A percentile compares a stretch with the other conserved stretches of the same genome.
phyloP scores from a whole-genome alignment of 768 basidiomycete genomes.

The Strobilomyces echinocephalus region DNA sequence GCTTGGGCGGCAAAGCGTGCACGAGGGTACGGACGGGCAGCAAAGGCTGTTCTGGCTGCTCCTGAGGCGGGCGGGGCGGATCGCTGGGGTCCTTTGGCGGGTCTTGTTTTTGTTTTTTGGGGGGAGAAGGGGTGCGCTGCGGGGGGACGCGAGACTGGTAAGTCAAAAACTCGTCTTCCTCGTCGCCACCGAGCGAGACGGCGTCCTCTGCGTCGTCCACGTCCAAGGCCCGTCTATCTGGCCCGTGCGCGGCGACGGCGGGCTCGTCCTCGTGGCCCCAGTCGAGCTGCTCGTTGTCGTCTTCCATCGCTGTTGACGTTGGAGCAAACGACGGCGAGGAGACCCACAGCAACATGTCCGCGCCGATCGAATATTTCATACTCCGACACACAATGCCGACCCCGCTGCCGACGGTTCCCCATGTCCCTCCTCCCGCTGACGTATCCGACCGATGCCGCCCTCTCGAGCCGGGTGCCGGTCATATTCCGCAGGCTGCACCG shows the following conservation, averaged over 20 bases:
- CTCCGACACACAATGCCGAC: constrained; percentile 23
- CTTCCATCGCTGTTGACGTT: constrained; percentile 40
- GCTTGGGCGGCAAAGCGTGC: constrained; percentile 70
- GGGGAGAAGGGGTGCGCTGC: constrained; percentile 16
- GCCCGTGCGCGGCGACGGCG: constrained; percentile 37
- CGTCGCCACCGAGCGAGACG: constrained; percentile 69
- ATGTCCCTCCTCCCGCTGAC: constrained; percentile 34
- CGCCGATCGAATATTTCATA: constrained; percentile 14
- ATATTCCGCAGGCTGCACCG: constrained; percentile 77
- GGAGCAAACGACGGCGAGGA: constrained; percentile 13
- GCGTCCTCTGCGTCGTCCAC: constrained; percentile 51
- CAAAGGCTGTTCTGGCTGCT: constrained; percentile 19
- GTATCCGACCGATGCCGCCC: constrained; percentile 11
- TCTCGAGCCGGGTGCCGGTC: constrained; percentile 61
- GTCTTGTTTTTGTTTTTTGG: constrained; percentile 19
- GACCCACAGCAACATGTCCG: background rate
- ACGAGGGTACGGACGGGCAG: constrained; percentile 35
- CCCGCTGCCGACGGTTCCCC: constrained; percentile 5
- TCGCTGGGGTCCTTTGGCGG: background rate
- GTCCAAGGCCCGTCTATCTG: constrained; percentile 31
- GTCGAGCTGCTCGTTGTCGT: constrained; percentile 66
- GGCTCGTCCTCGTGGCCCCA: constrained; percentile 58
- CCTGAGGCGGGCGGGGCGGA: constrained; percentile 5
- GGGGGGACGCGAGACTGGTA: constrained; percentile 32
- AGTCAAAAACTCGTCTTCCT: constrained; percentile 58